Evolutionary conservation across 2,329 filamentous ascomycete genomes (phyloP), one percentile per base, ranked within the genome.

Genomic region (Davidsoniella eucalypti): DNA sequence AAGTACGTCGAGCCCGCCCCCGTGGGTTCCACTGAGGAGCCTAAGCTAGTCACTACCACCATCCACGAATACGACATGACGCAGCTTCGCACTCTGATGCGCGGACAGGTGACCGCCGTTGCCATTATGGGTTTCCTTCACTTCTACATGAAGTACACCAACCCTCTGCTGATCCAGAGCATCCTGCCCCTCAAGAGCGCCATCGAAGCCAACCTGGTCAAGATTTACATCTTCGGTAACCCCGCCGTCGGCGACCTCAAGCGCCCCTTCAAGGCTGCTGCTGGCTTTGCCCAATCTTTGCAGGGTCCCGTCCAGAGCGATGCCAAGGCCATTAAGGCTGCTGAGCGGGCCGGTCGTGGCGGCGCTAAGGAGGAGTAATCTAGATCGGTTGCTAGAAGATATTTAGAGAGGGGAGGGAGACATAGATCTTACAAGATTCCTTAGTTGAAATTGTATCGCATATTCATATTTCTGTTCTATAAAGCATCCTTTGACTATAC

Each of bases 91-190:
- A 72, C 77, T 56, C 75, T 87, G 57, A 86, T 90, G 76, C 92
- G 92, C 67, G 77, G 82, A 56, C 90, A 96, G 71, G 70, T 93
- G 61, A 96, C 94, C 85, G 92, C 92, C 54, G 74, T 98, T 53
- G 88, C 77, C 66, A 98, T 98, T 88, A 96, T 98, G 90, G 80
- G 69, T 55, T 85, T 95, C 63, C 96, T 98, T 90, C 92, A 98
- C 72, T 58, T 98, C 55, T 98, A 96, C 80, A 84, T 98, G 76
- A 88, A 95, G 68, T 98, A 96, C 82, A 96, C 88, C 71, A 98
- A 96, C 80, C 92, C 92, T 40, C 84, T 98, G 47, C 73, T 95
- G 61, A 94, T 98, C 71, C 92, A 98, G 78, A 93, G 84, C 66
- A 94, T 98, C 71, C 92, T 98, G 63, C 92, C 92, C 33, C 74